Evolutionary conservation across 2,329 filamentous ascomycete species (phyloP).

Genomic region (Paracorniculantispora psalliotae): DNA sequence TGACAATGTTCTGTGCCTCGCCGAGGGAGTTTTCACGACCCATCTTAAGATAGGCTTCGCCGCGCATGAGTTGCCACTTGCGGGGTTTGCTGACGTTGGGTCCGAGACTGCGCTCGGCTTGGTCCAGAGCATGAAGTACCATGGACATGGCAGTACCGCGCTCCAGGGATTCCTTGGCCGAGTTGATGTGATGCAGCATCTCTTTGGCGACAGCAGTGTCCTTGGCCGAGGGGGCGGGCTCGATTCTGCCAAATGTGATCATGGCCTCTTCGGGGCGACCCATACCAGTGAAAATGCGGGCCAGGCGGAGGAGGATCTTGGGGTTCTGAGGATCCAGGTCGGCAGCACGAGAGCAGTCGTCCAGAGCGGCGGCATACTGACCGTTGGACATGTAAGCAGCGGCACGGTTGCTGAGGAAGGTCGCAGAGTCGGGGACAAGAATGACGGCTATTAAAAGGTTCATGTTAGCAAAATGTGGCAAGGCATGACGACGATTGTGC

Average conservation of each 20-base stretch:
- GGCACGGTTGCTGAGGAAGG: conserved; percentile 90
- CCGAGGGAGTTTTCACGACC: conserved; percentile 82
- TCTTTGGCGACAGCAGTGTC: conserved; percentile 77
- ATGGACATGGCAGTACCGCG: conserved; percentile 80
- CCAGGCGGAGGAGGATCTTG: conserved; percentile 84
- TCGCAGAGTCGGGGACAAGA: conserved; percentile 76
- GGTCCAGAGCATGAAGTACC: conserved; percentile 85
- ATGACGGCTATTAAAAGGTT: conserved; percentile 79
- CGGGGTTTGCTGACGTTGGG: conserved; percentile 71
- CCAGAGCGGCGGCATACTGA: conserved; percentile 72
- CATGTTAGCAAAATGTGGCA: conserved; percentile 16
- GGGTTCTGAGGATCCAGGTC: conserved; percentile 79
- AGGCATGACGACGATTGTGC: not conserved
- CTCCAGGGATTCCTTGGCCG: conserved; percentile 71
- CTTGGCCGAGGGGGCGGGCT: conserved; percentile 74
- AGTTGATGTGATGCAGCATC: conserved; percentile 77
- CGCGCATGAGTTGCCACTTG: conserved; percentile 90
- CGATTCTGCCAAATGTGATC: conserved; percentile 73
- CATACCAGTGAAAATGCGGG: conserved; percentile 82
- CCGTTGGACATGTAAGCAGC: conserved; percentile 89
- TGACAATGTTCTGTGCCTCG: conserved; percentile 89
- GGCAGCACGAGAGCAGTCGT: conserved; percentile 78
- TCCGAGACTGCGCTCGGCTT: conserved; percentile 78
- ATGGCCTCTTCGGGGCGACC: conserved; percentile 85
- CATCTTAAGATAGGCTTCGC: conserved; percentile 90